Evolutionary conservation across 2,329 filamentous ascomycete species (phyloP).

Genomic region (Chalara sp.): DNA sequence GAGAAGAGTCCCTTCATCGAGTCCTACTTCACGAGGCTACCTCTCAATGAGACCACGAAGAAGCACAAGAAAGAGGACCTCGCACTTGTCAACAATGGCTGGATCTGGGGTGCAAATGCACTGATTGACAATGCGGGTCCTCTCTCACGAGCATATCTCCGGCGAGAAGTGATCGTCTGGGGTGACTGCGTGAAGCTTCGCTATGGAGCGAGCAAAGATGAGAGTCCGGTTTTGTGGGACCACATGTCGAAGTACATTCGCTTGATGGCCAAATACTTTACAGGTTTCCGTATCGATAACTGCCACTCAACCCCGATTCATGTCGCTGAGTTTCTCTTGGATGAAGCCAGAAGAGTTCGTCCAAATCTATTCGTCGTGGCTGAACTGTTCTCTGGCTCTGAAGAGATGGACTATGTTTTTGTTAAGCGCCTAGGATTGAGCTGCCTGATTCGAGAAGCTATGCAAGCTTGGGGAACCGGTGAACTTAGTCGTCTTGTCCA

Average conservation of each 20-base stretch:
- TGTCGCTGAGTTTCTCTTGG: conserved; percentile 89
- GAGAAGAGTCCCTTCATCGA: conserved; percentile 78
- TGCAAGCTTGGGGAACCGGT: conserved; percentile 95
- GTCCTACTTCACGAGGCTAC: conserved; percentile 88
- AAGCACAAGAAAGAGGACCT: conserved; percentile 71
- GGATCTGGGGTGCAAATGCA: conserved; percentile 97
- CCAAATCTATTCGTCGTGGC: conserved; percentile 89
- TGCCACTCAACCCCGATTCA: conserved; percentile 94
- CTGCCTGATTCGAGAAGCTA: conserved; percentile 89
- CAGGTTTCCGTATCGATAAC: conserved; percentile 94
- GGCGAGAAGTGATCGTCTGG: conserved; percentile 95
- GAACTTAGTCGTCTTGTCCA: conserved; percentile 92
- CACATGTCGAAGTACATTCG: conserved; percentile 92
- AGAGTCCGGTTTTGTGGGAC: conserved; percentile 92
- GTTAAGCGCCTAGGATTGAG: conserved; percentile 88
- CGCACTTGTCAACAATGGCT: conserved; percentile 90
- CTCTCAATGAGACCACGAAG: conserved; percentile 68
- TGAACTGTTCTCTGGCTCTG: conserved; percentile 91
- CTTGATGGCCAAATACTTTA: conserved; percentile 90
- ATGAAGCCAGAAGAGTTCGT: conserved; percentile 82
- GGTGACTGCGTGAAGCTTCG: conserved; percentile 96
- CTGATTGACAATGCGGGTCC: conserved; percentile 90
- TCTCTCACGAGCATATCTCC: conserved; percentile 85
- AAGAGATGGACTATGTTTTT: conserved; percentile 94
- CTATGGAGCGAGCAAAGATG: conserved; percentile 72